Evolutionary conservation across 23 red algal genomes (phyloP).

Genomic region (Gracilaria domingensis): DNA sequence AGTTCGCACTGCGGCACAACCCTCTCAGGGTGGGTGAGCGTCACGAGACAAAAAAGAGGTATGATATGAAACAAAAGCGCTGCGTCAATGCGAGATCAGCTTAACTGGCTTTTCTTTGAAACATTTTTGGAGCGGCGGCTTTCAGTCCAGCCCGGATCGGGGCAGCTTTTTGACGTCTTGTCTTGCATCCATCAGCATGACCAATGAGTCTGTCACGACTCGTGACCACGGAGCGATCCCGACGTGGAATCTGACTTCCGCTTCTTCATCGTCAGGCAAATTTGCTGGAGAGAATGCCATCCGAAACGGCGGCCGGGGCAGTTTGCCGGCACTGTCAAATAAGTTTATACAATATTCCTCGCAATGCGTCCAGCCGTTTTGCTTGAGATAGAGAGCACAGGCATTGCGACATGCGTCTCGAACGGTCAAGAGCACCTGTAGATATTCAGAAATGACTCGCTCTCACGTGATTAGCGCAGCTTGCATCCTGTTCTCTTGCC

Average conservation of each 20-base stretch:
- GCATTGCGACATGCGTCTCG: background rate
- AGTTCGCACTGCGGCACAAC: too few relatives aligned
- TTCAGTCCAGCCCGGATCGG: background rate
- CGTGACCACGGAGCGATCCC: background rate
- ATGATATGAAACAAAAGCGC: too few relatives aligned
- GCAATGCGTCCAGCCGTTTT: background rate
- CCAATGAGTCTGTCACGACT: background rate
- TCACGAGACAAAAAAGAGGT: too few relatives aligned
- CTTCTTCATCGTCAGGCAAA: background rate
- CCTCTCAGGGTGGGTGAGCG: too few relatives aligned
- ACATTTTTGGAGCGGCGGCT: background rate
- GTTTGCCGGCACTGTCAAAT: background rate
- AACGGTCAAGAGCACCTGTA: background rate
- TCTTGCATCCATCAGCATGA: background rate
- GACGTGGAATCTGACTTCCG: background rate
- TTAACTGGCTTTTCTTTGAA: background rate
- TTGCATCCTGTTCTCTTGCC: background rate
- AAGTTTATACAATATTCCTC: background rate
- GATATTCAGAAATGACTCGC: background rate
- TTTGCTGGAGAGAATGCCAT: background rate
- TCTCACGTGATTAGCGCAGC: background rate
- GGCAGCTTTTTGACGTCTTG: background rate
- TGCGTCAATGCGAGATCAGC: background rate
- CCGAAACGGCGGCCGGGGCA: background rate
- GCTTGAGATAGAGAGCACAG: background rate